Base-by-base conservation (phyloP, 768 basidiomycete genomes). In the Leccinum boreale region DNA sequence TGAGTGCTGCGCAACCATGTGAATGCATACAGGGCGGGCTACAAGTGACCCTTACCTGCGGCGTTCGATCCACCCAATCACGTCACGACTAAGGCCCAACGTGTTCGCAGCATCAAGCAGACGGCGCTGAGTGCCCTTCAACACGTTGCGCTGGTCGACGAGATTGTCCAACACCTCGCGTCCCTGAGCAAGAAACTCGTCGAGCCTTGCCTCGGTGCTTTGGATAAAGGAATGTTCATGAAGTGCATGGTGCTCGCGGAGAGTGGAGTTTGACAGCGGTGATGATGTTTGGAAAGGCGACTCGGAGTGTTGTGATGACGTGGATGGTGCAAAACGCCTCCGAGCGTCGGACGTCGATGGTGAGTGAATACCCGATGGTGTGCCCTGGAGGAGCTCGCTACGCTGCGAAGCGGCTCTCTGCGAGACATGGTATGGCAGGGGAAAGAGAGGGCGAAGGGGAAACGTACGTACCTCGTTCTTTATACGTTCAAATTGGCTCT, bases 31-130 rank as follows among this genome's bases (percentile, higher is more conserved):
- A 52, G 46, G 48, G 23, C n/a, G 4, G 42, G 29, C 2, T 39
- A 17, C 23, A 15, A 52, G 47, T 36, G 53, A 45, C 58, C 9
- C 59, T 60, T 60, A 93, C 94, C 92, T 97, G 73, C 97, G 79
- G 61, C 87, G 83, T 69, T 99, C 97, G 62, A 99, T 95, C 93
- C 95, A 99, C 7, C 91, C 87, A 72, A 99, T 98, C 33, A 96
- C 95, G 69, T 96, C 84, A 59, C 94, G 81, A 72, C 94, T 94
- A 69, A 98, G 75, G 0, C 97, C 97, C 58, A 99, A 74, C 24
- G 94, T 97, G 73, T 97, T 98, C 49, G 95, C 97, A 45, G 93
- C 89, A 69, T 92, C 89, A 56, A 97, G 74, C 51, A 99, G 73
- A 55, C 91, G 81, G 64, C 85, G 81, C 69, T 92, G 89, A 0